phyloP scores from a whole-genome alignment of 2,329 filamentous ascomycete genomes.

The Graphium sp. region DNA sequence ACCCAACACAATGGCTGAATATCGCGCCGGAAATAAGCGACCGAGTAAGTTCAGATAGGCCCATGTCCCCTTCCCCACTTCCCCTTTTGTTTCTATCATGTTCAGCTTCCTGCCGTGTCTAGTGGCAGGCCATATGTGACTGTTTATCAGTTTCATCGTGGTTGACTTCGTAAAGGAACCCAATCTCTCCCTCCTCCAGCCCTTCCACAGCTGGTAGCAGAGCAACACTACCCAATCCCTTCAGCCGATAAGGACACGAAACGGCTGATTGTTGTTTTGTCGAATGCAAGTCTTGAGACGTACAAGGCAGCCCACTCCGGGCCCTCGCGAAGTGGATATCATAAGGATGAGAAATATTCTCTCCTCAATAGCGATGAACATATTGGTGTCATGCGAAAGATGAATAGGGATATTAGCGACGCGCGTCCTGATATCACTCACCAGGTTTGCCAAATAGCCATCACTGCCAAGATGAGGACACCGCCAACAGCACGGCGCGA shows the following conservation, averaged over 20 bases:
- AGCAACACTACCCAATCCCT: constrained; percentile 76
- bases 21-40: constrained; percentile 22
- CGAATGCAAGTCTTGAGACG: constrained; percentile 93
- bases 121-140: not conserved
- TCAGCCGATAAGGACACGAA: constrained; percentile 79
- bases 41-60: constrained; percentile 18
- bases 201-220: constrained; percentile 81
- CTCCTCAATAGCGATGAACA: constrained; percentile 97
- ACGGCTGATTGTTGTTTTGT: constrained; percentile 86
- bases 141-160: not conserved
- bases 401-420: constrained; percentile 97
- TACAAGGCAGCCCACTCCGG: constrained; percentile 78
- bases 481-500: too few relatives aligned
- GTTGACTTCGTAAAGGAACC: constrained; percentile 41
- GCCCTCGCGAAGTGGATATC: constrained; percentile 42
- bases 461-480: too few relatives aligned
- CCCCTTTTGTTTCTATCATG: constrained; percentile 1
- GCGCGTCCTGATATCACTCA: constrained; percentile 96
- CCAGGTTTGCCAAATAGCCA: constrained; percentile 65
- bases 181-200: constrained; percentile 88
- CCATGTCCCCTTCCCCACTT: not conserved
- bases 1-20: constrained; percentile 17
- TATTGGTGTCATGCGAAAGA: constrained; percentile 98
- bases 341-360: constrained; percentile 88
- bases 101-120: not conserved